These are phyloP conservation scores for Malus hybrid DNA, from an alignment of 331 rosid species.

Conservation along the genomic window DNA sequence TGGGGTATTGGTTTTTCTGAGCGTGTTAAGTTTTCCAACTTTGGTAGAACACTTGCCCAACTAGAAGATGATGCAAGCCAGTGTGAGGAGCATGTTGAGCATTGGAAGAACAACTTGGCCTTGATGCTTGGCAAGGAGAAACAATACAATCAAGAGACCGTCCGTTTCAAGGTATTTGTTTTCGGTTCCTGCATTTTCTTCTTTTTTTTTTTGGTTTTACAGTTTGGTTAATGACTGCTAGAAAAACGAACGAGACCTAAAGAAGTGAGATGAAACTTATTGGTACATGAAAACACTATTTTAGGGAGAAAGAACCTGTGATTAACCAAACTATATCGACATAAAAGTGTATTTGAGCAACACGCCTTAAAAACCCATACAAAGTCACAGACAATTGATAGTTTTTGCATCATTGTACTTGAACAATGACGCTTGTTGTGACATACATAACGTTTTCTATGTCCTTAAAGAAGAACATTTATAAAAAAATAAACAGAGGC, in stretches of 20 bases:
- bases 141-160: constrained; percentile 82
- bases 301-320: too few relatives aligned
- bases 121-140: constrained; percentile 89
- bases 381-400: too few relatives aligned
- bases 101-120: constrained; percentile 68
- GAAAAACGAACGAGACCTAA: neutral
- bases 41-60: constrained; percentile 65
- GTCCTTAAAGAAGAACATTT: too few relatives aligned
- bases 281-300: too few relatives aligned
- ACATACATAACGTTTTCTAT: too few relatives aligned
- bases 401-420: too few relatives aligned
- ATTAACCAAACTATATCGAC: too few relatives aligned
- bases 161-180: constrained; percentile 63
- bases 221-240: neutral
- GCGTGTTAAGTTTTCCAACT: neutral
- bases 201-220: neutral
- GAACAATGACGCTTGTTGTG: too few relatives aligned
- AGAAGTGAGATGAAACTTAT: too few relatives aligned
- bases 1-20: neutral
- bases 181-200: neutral
- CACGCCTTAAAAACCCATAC: neutral
- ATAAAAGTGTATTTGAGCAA: too few relatives aligned
- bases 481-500: too few relatives aligned
- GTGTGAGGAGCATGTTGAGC: constrained; percentile 76
- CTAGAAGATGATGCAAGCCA: constrained; percentile 75